Evolutionary conservation across 2,329 filamentous ascomycete species (phyloP), one percentile per base, ranked within the genome.

Genomic region (Annulohypoxylon truncatum): DNA sequence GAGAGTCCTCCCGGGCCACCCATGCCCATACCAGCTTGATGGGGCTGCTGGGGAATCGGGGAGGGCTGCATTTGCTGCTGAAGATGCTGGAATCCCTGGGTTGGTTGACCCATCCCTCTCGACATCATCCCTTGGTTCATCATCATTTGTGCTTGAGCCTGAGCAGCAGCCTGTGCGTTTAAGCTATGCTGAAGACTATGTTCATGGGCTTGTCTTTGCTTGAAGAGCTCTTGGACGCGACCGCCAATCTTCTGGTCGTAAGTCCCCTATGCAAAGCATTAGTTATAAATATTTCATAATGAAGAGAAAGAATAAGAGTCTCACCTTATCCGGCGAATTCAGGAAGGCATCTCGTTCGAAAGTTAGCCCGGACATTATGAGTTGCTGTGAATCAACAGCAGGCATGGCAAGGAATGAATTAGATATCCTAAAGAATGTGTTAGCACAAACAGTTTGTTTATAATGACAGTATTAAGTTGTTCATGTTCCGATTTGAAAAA

Each of bases 61-160:
- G 84, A 82, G 3, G 82, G 77, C 71, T 89, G 87, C 84, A 88
- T 87, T 59, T 82, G 84, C 58, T 87, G 86, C 63, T 87, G 86
- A 33, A 89, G 80, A 50, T 85, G 83, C 66, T 86, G 86, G 62
- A 89, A 89, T 0, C 81, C 82, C 64, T 85, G 87, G 1, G 79
- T 77, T 5, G 79, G 80, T 71, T 84, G 85, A 0, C 80, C 81
- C 77, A 85, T 82, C 10, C 81, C 81, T 33, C 86, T 82, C 38
- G 81, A 80, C 79, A 87, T 83, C 79, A 87, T 82, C 61, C 82
- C 83, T 59, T 83, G 83, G 62, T 81, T 85, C 80, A 87, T 82
- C 79, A 87, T 80, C 57, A 84, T 79, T 64, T 84, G 81, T 1
- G 77, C 78, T 64, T 80, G 76, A 0, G 77, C 79, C 44, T 83